Evolutionary conservation across 306 rosid species (phyloP).

Genomic region (Rosa persica): DNA sequence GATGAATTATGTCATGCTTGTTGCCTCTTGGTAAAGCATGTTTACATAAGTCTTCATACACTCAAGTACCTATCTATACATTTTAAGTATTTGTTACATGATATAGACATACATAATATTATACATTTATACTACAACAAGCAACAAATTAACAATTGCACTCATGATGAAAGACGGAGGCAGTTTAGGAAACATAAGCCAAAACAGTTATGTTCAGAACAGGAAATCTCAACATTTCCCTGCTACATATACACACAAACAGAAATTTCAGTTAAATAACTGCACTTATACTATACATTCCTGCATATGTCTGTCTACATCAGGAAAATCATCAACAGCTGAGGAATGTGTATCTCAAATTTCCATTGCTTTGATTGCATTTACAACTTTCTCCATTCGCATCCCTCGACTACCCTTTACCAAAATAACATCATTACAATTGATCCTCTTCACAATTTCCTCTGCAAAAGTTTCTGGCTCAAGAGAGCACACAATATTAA

Average conservation of each 20-base stretch:
- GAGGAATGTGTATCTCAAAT: background rate
- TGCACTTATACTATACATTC: background rate
- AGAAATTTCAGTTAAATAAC: background rate
- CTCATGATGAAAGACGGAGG: background rate
- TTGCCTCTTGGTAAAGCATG: no score
- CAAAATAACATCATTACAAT: slow-evolving; percentile 28
- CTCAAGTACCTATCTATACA: no score
- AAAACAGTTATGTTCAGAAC: background rate
- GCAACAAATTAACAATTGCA: background rate
- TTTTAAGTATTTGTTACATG: no score
- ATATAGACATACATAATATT: no score
- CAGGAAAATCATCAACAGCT: background rate
- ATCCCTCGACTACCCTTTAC: slow-evolving; percentile 37
- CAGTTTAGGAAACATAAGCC: background rate
- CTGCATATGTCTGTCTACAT: background rate
- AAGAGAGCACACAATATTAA: slow-evolving; percentile 5
- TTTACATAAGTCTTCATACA: no score
- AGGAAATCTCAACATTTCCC: background rate
- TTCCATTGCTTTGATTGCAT: slow-evolving; percentile 21
- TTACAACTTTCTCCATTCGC: slow-evolving; percentile 34
- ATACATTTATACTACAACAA: no score
- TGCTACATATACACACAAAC: background rate
- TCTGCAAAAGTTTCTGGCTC: slow-evolving; percentile 12
- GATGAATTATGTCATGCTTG: no score
- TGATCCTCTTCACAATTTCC: slow-evolving; percentile 26